phyloP scores from a whole-genome alignment of 148 eudicot species.

The Mesembryanthemum crystallinum region DNA sequence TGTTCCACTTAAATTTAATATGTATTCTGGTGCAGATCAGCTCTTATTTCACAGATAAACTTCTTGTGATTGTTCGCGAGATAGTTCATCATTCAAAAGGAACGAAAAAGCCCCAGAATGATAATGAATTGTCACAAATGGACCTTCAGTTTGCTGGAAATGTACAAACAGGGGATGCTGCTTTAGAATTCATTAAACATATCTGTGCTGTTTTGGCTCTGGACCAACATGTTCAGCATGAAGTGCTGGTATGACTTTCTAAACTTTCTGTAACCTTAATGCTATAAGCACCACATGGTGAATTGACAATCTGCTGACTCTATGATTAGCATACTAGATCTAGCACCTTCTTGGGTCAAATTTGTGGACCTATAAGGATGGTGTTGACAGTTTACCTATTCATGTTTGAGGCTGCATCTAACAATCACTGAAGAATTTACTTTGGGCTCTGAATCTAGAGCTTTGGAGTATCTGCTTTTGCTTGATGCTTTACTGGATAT shows the following conservation, averaged over 20 bases:
- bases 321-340: no score
- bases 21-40: slow-evolving; percentile 56
- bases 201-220: slow-evolving; percentile 88
- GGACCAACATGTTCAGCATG: slow-evolving; percentile 90
- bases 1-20: neutral
- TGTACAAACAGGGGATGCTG: slow-evolving; percentile 48
- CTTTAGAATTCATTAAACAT: slow-evolving; percentile 83
- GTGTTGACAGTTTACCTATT: no score
- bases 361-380: no score
- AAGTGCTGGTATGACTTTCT: slow-evolving; percentile 61
- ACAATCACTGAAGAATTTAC: no score
- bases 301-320: no score
- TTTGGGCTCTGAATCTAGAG: no score
- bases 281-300: no score
- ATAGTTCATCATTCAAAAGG: slow-evolving; percentile 54
- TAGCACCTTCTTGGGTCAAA: no score
- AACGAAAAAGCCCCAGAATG: slow-evolving; percentile 39
- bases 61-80: slow-evolving; percentile 68
- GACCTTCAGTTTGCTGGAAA: slow-evolving; percentile 32
- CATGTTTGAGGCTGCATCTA: no score
- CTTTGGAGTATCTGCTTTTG: neutral
- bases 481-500: neutral
- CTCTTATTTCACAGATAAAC: slow-evolving; percentile 68
- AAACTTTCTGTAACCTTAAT: neutral
- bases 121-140: slow-evolving; percentile 32